Evolutionary conservation across 2,329 filamentous ascomycete genomes (phyloP).

Genomic region (Leptographium lundbergii): DNA sequence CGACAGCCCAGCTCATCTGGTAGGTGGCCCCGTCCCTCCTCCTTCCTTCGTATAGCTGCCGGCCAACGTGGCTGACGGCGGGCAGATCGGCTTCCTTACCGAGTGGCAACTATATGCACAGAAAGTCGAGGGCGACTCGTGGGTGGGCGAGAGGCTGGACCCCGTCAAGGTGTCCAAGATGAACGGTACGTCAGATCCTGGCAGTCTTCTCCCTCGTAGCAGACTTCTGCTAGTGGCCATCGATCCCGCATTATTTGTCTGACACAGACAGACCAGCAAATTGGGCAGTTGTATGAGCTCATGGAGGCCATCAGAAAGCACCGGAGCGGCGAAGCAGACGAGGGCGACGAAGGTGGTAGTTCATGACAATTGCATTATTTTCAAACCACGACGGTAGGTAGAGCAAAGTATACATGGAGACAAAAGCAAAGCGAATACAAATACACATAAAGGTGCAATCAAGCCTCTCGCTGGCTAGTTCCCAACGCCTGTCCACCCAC

Average conservation of each 20-base stretch:
- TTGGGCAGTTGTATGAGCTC: slow-evolving; percentile 86
- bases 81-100: slow-evolving; percentile 81
- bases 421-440: neutral
- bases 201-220: no score
- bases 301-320: slow-evolving; percentile 63
- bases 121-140: slow-evolving; percentile 73
- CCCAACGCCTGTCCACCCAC: neutral
- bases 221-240: neutral
- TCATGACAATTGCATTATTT: neutral
- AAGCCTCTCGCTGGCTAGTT: neutral
- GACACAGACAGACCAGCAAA: slow-evolving; percentile 61
- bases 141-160: slow-evolving; percentile 78
- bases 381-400: neutral
- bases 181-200: slow-evolving; percentile 54
- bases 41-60: neutral
- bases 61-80: neutral
- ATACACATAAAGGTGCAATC: neutral
- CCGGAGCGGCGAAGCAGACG: slow-evolving; percentile 9
- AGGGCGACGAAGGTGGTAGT: neutral
- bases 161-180: slow-evolving; percentile 77
- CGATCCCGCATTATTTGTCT: neutral
- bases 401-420: neutral
- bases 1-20: slow-evolving; percentile 86
- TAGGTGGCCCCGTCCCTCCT: slow-evolving; percentile 26
- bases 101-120: slow-evolving; percentile 97